Base-by-base conservation (phyloP, 306 rosid species). In the Echinosophora koreensis region DNA sequence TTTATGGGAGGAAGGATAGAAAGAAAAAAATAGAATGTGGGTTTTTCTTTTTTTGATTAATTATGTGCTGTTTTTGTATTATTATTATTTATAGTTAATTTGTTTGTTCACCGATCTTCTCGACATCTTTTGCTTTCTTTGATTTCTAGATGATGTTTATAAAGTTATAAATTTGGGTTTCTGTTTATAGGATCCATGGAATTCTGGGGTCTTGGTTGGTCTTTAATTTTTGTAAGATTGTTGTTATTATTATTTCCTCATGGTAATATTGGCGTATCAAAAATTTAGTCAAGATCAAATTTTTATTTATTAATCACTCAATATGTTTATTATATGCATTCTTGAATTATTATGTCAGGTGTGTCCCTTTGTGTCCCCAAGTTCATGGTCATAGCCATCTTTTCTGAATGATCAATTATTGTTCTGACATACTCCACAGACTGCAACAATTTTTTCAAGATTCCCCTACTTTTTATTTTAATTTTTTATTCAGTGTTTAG, bases 331-430 rank as follows among this genome's bases (percentile, higher is more conserved):
- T 64, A 42, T 18, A 39, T 76, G 15, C 41, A 56, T 11, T 32
- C 47, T 38, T 64, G 54, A 77, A 84, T 52, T 42, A 50, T 49
- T 66, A 2, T 57, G 32, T 63, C 44, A 69, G 61, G 15, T 78
- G 49, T 54, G 51, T 4, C 41, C 6, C 57, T 6, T 37, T 67
- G 56, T 66, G 13, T 1, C 65, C 39, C 54, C 54, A 46, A 57
- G 76, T 64, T 76, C 69, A 22, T 35, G 8, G 28, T 71, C 69
- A 22, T 44, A 7, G 16, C 56, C 59, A 35, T 68, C 17, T 51
- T 68, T 47, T 62, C 22, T 63, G 73, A 28, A 18, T 46, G 27
- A 30, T 74, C 74, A 69, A 75, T 58, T 78, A 51, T 64, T 74
- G 17, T 50, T 69, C 71, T 78, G 32, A 60, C 75, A 72, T 39